Conservation (phyloP, 768 basidiomycete species). For the Termitomyces sp. region DNA sequence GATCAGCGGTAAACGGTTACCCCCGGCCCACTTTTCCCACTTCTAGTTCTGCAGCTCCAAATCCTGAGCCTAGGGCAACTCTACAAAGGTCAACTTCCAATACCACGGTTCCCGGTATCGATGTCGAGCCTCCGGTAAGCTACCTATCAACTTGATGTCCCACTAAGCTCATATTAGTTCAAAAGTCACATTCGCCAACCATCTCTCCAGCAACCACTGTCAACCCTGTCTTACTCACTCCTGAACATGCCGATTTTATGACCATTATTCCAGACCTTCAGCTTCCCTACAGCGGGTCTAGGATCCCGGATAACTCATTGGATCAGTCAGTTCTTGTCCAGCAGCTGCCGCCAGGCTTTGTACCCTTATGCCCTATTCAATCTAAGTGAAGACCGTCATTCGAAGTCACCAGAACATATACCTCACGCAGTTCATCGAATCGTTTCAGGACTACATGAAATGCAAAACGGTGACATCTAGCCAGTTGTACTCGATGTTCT, state of each 20-base stretch:
- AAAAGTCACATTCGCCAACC: conserved; percentile 35
- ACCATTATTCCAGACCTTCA: conserved; percentile 9
- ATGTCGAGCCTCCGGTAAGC: conserved; percentile 42
- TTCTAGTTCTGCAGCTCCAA: conserved; percentile 6
- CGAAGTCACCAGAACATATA: not conserved
- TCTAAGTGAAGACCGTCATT: not conserved
- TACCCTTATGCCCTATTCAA: conserved; percentile 28
- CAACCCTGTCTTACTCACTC: conserved; percentile 37
- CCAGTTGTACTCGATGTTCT: not conserved
- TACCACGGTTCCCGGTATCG: conserved; percentile 33
- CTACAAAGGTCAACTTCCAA: conserved; percentile 24
- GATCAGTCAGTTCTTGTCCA: conserved; percentile 12
- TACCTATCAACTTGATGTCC: not conserved
- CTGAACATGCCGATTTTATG: conserved; percentile 29
- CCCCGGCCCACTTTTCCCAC: not conserved
- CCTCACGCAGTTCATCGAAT: conserved; percentile 1
- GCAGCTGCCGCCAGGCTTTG: conserved; percentile 30
- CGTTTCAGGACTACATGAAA: conserved; percentile 1
- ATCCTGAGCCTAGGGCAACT: conserved; percentile 17
- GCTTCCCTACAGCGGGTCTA: conserved; percentile 1
- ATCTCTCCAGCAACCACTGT: conserved; percentile 24
- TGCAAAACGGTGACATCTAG: not conserved
- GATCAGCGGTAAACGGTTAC: conserved; percentile 6
- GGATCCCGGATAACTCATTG: not conserved
- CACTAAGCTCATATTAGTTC: not conserved